phyloP scores from a whole-genome alignment of 1,284 basidiomycete genomes.

The Tetrapyrgos nigripes region DNA sequence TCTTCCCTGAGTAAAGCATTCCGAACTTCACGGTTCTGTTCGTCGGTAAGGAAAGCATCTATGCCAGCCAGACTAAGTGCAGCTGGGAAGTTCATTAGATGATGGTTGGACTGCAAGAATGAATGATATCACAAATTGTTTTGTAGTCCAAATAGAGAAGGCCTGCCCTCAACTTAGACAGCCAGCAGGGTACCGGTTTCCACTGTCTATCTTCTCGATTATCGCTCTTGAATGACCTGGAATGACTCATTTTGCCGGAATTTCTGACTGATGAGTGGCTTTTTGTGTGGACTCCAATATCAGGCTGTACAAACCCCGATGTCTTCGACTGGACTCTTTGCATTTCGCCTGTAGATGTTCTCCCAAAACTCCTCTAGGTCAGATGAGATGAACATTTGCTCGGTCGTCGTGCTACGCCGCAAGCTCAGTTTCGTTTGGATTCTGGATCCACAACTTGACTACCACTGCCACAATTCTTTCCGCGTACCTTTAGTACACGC shows the following conservation, averaged over 20 bases:
- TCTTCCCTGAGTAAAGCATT: constrained; percentile 12
- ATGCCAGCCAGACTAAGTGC: constrained; percentile 5
- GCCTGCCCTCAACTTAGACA: no score
- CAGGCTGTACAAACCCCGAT: neutral
- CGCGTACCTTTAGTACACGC: no score
- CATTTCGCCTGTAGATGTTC: neutral
- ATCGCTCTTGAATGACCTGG: no score
- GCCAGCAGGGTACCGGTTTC: no score
- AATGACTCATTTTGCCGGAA: no score
- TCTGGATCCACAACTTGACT: no score
- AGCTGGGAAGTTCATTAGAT: constrained; percentile 6
- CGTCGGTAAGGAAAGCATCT: constrained; percentile 13
- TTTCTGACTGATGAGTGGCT: no score
- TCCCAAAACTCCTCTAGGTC: neutral
- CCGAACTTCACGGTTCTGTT: constrained; percentile 7
- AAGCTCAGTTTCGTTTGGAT: neutral
- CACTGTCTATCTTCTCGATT: no score
- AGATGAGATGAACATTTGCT: neutral
- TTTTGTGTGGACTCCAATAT: neutral
- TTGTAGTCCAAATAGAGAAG: no score
- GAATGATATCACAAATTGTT: no score
- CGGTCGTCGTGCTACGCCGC: neutral
- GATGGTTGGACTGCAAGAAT: neutral
- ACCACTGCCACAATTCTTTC: neutral
- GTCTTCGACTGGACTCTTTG: neutral